A percentile compares a stretch with the other conserved stretches of the same genome.
phyloP scores from a whole-genome alignment of 495 filamentous ascomycete genomes.

The Friedmanniomyces endolithicus region DNA sequence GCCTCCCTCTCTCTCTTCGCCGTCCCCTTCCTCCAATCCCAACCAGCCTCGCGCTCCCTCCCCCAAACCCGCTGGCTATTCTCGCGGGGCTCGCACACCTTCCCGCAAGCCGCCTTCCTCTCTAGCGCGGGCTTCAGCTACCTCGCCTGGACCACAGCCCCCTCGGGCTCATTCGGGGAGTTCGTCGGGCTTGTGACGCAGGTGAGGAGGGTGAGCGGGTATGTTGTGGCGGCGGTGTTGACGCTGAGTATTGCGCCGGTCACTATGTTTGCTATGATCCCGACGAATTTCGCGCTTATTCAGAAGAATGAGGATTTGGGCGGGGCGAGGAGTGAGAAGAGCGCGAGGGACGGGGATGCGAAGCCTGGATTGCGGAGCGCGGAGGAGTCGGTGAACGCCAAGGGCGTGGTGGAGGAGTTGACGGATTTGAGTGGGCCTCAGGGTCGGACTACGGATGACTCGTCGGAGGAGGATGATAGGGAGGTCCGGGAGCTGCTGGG shows the following conservation, averaged over 20 bases:
- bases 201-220: neutral
- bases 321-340: slow-evolving; percentile 1
- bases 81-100: slow-evolving; percentile 14
- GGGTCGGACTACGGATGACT: neutral
- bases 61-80: slow-evolving; percentile 11
- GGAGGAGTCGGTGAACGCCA: slow-evolving; percentile 4
- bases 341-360: neutral
- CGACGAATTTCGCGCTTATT: slow-evolving; percentile 16
- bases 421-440: slow-evolving; percentile 11
- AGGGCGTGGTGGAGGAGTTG: slow-evolving; percentile 3
- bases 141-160: slow-evolving; percentile 4
- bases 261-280: slow-evolving; percentile 7
- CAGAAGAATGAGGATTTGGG: slow-evolving; percentile 12
- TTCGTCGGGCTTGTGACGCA: neutral
- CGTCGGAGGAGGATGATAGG: slow-evolving; percentile 3
- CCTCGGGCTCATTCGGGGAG: neutral
- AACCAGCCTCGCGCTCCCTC: slow-evolving; percentile 5
- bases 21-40: slow-evolving; percentile 9
- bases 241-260: slow-evolving; percentile 9
- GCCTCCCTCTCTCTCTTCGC: slow-evolving; percentile 10
- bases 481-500: slow-evolving; percentile 9
- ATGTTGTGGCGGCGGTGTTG: slow-evolving; percentile 7
- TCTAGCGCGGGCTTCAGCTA: slow-evolving; percentile 14
- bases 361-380: neutral
- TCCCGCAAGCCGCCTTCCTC: slow-evolving; percentile 4